Percentiles rank a stretch among this genome's conserved stretches.
Conservation (phyloP, 345 rosid species). For the Odontarrhena argentea region DNA sequence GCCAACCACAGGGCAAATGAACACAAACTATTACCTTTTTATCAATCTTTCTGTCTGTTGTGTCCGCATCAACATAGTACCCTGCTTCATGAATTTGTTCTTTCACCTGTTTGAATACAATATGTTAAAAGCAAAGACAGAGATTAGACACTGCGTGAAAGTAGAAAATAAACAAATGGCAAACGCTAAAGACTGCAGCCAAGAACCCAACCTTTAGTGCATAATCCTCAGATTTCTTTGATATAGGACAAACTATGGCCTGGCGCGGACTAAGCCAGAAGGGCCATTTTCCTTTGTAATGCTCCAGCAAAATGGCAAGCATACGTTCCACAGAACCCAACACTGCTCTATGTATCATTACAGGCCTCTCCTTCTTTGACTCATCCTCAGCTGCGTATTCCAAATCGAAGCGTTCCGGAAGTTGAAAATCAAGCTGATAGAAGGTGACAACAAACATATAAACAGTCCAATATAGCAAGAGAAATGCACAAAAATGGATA, state of each 20-base stretch:
- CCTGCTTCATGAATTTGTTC: slow-evolving; percentile 70
- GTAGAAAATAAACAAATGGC: neutral
- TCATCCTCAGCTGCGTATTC: slow-evolving; percentile 91
- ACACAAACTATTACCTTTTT: slow-evolving; percentile 63
- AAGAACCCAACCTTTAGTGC: slow-evolving; percentile 56
- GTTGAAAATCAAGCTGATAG: slow-evolving; percentile 94
- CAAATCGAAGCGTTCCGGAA: slow-evolving; percentile 74
- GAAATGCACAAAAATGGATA: neutral
- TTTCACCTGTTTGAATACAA: slow-evolving; percentile 52
- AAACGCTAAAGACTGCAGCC: neutral
- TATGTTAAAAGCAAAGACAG: slow-evolving; percentile 34
- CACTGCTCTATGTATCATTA: slow-evolving; percentile 95
- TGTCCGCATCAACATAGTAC: slow-evolving; percentile 75
- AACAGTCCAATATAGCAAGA: slow-evolving; percentile 22
- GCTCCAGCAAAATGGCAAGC: slow-evolving; percentile 91
- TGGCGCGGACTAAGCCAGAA: slow-evolving; percentile 99
- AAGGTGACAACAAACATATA: slow-evolving; percentile 28
- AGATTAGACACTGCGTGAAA: slow-evolving; percentile 17
- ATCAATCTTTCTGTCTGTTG: slow-evolving; percentile 79
- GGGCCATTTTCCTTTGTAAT: slow-evolving; percentile 98
- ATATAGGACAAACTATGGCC: slow-evolving; percentile 95
- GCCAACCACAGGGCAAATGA: slow-evolving; percentile 17
- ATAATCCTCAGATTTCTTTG: slow-evolving; percentile 77
- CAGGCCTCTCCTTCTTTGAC: slow-evolving; percentile 77
- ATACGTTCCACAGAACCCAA: slow-evolving; percentile 96